A percentile compares a stretch with the other conserved stretches of the same genome.
phyloP scores from a whole-genome alignment of 2,329 filamentous ascomycete genomes.

The Botrytis hyacinthi region DNA sequence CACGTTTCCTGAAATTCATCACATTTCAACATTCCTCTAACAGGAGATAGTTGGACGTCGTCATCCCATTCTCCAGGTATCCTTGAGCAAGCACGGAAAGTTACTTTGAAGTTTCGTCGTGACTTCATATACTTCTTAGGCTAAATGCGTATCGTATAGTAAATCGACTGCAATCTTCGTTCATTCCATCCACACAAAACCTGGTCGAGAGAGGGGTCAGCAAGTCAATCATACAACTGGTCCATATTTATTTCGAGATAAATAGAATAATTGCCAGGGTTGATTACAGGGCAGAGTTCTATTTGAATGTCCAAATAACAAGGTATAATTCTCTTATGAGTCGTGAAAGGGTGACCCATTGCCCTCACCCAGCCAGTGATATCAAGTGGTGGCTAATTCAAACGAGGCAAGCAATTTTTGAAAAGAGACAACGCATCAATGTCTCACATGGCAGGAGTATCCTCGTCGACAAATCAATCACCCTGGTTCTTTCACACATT shows the following conservation, averaged over 20 bases:
- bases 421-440: constrained; percentile 35
- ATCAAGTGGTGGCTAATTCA: constrained; percentile 14
- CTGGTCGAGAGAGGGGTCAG: constrained; percentile 5
- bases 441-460: constrained; percentile 29
- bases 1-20: not conserved
- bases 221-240: not conserved
- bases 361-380: not conserved
- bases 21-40: not conserved
- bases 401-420: constrained; percentile 4
- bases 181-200: not conserved
- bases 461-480: constrained; percentile 13
- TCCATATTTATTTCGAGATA: constrained; percentile 6
- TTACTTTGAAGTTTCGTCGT: not conserved
- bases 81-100: not conserved
- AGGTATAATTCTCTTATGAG: constrained; percentile 2
- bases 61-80: constrained; percentile 1
- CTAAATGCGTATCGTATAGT: not conserved
- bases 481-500: constrained; percentile 7
- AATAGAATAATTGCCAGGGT: not conserved
- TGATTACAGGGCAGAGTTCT: not conserved
- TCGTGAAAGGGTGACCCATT: constrained; percentile 8
- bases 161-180: not conserved
- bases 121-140: not conserved
- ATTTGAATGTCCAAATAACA: not conserved
- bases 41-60: not conserved